Percentiles rank a stretch among this genome's conserved stretches.
Conservation (phyloP, 148 eudicot genomes). For the Camellia sinensis region DNA sequence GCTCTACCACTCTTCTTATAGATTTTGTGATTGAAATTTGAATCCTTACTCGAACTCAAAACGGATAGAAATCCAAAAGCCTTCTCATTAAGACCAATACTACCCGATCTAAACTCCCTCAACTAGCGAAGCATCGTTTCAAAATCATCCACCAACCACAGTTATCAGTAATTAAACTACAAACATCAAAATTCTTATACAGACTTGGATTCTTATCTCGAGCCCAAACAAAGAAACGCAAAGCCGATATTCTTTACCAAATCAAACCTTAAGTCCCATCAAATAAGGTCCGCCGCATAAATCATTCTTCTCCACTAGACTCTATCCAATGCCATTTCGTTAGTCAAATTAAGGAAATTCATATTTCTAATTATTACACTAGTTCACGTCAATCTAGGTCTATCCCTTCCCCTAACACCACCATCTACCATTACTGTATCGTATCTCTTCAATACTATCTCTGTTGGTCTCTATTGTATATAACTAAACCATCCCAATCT, state of each 20-base stretch:
- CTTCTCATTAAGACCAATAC: conserved; percentile 37
- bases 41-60: conserved; percentile 24
- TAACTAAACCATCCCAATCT: too few relatives aligned
- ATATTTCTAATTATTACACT: too few relatives aligned
- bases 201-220: conserved; percentile 26
- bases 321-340: too few relatives aligned
- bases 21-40: conserved; percentile 23
- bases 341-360: too few relatives aligned
- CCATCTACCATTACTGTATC: too few relatives aligned
- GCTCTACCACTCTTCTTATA: conserved; percentile 24
- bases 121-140: conserved; percentile 35
- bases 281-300: too few relatives aligned
- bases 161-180: conserved; percentile 59
- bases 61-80: conserved; percentile 58
- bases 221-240: conserved; percentile 60
- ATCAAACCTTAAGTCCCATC: conserved; percentile 29
- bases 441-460: too few relatives aligned
- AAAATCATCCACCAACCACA: conserved; percentile 56
- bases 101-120: conserved; percentile 30
- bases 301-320: too few relatives aligned
- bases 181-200: conserved; percentile 32
- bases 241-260: conserved; percentile 35
- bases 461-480: too few relatives aligned
- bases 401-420: too few relatives aligned
- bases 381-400: too few relatives aligned